Conservation (phyloP, 2,329 filamentous ascomycete genomes). For the Aspergillus udagawae region DNA sequence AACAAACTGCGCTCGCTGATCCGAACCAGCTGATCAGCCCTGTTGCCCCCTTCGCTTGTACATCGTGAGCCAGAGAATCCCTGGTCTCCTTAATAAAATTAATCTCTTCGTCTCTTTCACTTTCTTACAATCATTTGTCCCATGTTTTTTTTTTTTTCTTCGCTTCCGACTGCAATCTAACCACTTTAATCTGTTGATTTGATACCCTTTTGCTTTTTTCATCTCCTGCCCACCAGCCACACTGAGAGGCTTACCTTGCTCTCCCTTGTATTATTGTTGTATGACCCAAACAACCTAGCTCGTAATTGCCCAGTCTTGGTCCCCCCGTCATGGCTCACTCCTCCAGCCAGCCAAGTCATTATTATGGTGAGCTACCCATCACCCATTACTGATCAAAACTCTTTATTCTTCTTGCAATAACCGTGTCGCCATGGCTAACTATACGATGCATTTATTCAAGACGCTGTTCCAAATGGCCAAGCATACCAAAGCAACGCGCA, state of each 20-base stretch:
- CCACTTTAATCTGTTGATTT: not conserved
- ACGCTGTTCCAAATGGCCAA: slow-evolving; percentile 19
- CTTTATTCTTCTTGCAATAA: not conserved
- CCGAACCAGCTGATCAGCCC: not conserved
- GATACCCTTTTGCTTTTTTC: not conserved
- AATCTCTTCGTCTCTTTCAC: not conserved
- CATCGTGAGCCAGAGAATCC: not conserved
- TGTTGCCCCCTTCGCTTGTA: not conserved
- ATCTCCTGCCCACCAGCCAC: not conserved
- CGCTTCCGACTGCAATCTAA: not conserved
- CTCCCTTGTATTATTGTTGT: not conserved
- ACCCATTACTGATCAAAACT: not conserved
- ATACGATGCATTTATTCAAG: slow-evolving; percentile 2
- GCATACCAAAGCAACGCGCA: slow-evolving; percentile 16
- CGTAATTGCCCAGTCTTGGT: not conserved
- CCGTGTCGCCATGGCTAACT: not conserved
- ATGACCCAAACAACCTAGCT: not conserved
- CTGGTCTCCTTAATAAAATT: not conserved
- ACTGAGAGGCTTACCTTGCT: not conserved
- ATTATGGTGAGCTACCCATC: not conserved
- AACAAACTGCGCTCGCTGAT: not conserved
- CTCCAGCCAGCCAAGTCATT: not conserved
- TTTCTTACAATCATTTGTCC: not conserved
- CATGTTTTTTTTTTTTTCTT: not conserved
- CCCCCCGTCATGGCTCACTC: not conserved